phyloP scores from a whole-genome alignment of 139 green algal genomes.

The Chlorella sorokiniana region DNA sequence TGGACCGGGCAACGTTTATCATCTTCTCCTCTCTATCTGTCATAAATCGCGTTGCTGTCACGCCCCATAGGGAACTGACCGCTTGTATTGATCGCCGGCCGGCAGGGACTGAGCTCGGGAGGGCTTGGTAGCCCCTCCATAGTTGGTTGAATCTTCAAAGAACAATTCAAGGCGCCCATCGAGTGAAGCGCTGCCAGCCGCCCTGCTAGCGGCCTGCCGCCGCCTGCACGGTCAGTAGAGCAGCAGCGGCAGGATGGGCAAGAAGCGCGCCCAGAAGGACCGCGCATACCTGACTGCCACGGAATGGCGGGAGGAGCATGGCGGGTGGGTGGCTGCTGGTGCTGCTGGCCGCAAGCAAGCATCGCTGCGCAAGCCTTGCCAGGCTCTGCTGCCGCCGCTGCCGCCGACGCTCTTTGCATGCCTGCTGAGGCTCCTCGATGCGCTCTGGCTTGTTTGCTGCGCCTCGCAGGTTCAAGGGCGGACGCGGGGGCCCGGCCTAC shows the following conservation, averaged over 20 bases:
- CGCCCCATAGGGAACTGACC: too few species aligned
- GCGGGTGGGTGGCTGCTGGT: conserved; percentile 45
- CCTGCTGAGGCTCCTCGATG: conserved; percentile 4
- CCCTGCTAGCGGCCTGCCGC: background rate
- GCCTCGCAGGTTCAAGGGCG: conserved; percentile 17
- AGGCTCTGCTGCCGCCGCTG: background rate
- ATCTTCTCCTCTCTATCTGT: too few species aligned
- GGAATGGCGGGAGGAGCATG: conserved; percentile 89
- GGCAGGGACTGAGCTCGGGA: too few species aligned
- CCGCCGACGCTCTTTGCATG: background rate
- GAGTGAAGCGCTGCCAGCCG: too few species aligned
- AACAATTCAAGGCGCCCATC: background rate
- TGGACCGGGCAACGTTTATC: too few species aligned
- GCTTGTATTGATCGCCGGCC: too few species aligned
- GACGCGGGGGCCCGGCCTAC: conserved; percentile 56
- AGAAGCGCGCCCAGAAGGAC: conserved; percentile 45
- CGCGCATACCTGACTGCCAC: conserved; percentile 85
- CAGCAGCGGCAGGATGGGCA: conserved; percentile 19
- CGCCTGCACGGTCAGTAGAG: background rate
- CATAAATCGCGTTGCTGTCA: too few species aligned
- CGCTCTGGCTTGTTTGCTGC: background rate
- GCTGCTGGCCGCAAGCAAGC: background rate
- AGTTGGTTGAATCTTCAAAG: background rate
- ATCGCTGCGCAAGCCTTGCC: too few species aligned
- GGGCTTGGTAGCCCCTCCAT: too few species aligned